Evolutionary conservation across 1,284 basidiomycete species (phyloP).

Genomic region (Tremellales sp.): DNA sequence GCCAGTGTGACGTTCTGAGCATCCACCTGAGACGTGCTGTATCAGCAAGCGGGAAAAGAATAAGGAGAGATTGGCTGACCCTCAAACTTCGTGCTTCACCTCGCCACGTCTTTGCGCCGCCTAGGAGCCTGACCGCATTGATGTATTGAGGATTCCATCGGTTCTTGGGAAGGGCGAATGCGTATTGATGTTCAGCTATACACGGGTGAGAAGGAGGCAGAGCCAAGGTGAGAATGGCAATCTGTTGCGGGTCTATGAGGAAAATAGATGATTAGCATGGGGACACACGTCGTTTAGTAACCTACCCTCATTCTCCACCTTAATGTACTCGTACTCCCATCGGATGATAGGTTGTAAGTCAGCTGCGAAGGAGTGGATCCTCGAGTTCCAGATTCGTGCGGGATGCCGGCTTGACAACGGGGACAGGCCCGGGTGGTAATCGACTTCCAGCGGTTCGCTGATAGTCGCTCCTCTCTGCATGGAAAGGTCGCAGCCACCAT

Average conservation of each 20-base stretch:
- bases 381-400: constrained; percentile 34
- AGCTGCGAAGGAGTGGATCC: constrained; percentile 26
- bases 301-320: constrained; percentile 6
- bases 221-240: constrained; percentile 28
- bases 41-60: constrained; percentile 1
- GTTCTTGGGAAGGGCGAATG: constrained; percentile 20
- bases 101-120: constrained; percentile 25
- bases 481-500: constrained; percentile 18
- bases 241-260: not conserved
- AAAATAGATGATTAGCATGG: not conserved
- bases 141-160: constrained; percentile 24
- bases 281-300: not conserved
- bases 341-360: constrained; percentile 31
- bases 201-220: constrained; percentile 32
- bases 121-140: constrained; percentile 17
- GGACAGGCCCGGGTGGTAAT: constrained; percentile 21
- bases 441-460: not conserved
- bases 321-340: constrained; percentile 28
- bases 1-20: constrained; percentile 30
- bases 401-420: constrained; percentile 34
- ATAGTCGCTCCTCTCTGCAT: constrained; percentile 2
- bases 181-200: constrained; percentile 19
- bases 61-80: constrained; percentile 15
- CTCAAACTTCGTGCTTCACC: constrained; percentile 26
- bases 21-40: constrained; percentile 18